Evolutionary conservation across 2,329 filamentous ascomycete species (phyloP).

Genomic region (Verticillium tricorpus): DNA sequence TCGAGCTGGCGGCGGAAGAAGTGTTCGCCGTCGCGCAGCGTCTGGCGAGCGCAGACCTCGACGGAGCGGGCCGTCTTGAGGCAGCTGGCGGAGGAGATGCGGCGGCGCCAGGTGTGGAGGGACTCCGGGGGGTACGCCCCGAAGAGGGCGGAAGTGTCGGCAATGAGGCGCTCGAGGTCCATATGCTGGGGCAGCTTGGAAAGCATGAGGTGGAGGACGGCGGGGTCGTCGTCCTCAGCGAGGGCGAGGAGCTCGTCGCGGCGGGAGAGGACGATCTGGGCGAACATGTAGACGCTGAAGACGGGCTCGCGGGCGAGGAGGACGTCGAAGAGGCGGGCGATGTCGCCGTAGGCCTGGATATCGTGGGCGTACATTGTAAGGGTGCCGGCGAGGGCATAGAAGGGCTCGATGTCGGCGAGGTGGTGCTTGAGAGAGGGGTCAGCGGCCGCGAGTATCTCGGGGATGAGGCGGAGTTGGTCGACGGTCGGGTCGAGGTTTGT

Average conservation of each 20-base stretch:
- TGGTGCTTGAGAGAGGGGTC: slow-evolving; percentile 71
- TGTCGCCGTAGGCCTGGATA: slow-evolving; percentile 83
- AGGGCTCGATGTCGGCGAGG: slow-evolving; percentile 75
- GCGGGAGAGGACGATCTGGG: slow-evolving; percentile 77
- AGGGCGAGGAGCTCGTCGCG: slow-evolving; percentile 82
- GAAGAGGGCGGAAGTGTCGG: slow-evolving; percentile 60
- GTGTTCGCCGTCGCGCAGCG: slow-evolving; percentile 58
- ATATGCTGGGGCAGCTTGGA: slow-evolving; percentile 81
- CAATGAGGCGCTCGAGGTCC: slow-evolving; percentile 73
- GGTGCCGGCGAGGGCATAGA: slow-evolving; percentile 89
- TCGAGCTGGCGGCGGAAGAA: slow-evolving; percentile 68
- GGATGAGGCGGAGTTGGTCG: slow-evolving; percentile 81
- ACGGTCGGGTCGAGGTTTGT: slow-evolving; percentile 78
- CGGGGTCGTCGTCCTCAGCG: slow-evolving; percentile 77
- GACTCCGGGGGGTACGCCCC: slow-evolving; percentile 64
- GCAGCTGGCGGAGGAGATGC: slow-evolving; percentile 71
- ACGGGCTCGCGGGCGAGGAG: slow-evolving; percentile 83
- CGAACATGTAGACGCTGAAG: slow-evolving; percentile 87
- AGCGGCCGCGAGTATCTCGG: slow-evolving; percentile 68
- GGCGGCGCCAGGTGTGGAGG: slow-evolving; percentile 62
- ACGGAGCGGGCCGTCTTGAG: slow-evolving; percentile 73
- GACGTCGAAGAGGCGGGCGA: slow-evolving; percentile 88
- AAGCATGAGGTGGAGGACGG: slow-evolving; percentile 86
- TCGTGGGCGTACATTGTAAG: slow-evolving; percentile 97
- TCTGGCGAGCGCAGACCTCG: slow-evolving; percentile 46